A percentile compares a stretch with the other conserved stretches of the same genome.
phyloP scores from a whole-genome alignment of 805 yeast genomes.

The Schizosaccharomyces lindneri region DNA sequence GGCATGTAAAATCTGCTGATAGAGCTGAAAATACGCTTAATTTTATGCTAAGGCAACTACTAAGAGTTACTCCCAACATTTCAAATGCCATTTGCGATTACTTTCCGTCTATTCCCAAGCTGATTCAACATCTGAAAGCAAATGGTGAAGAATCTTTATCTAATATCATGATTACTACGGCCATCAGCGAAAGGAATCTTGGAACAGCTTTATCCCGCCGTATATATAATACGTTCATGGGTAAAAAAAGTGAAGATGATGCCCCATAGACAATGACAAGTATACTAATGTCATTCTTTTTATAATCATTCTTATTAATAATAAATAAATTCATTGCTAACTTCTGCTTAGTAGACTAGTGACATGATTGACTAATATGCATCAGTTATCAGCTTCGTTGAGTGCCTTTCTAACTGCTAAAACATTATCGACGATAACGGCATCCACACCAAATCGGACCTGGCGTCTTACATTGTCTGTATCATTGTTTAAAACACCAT shows the following conservation, averaged over 20 bases:
- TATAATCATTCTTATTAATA: too few species aligned
- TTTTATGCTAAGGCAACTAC: slow-evolving; percentile 5
- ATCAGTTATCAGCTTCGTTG: not conserved
- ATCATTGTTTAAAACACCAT: slow-evolving; percentile 61
- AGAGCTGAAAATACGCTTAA: slow-evolving; percentile 4
- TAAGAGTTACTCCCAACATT: slow-evolving; percentile 5
- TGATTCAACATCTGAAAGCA: not conserved
- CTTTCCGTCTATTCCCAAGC: not conserved
- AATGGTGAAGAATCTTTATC: slow-evolving; percentile 2
- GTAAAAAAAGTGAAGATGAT: not conserved
- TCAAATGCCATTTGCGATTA: slow-evolving; percentile 4
- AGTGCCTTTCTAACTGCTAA: slow-evolving; percentile 5
- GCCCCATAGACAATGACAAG: not conserved
- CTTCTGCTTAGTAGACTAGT: not conserved
- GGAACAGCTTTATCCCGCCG: not conserved
- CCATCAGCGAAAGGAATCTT: not conserved
- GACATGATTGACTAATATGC: not conserved
- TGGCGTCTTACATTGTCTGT: slow-evolving; percentile 67
- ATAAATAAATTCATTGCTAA: too few species aligned
- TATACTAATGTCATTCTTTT: too few species aligned
- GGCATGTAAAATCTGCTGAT: slow-evolving; percentile 6
- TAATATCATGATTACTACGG: not conserved
- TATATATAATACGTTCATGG: slow-evolving; percentile 1
- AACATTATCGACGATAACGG: slow-evolving; percentile 90
- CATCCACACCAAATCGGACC: slow-evolving; percentile 88